A percentile compares a stretch with the other conserved stretches of the same genome.
Evolutionary conservation across 257 asterid genomes (phyloP).

Genomic region (Solanum sejunctum): DNA sequence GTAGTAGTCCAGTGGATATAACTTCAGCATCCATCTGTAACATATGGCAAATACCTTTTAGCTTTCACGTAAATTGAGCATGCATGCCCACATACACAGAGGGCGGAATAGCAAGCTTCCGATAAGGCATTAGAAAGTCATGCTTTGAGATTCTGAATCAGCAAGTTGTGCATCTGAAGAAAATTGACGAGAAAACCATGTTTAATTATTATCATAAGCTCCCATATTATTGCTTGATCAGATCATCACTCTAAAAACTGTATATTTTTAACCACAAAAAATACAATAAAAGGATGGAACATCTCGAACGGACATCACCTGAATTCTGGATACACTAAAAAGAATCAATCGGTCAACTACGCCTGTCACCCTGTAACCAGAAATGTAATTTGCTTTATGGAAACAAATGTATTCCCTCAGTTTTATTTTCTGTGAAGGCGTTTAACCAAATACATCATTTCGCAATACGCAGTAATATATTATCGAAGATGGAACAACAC

Average conservation of each 20-base stretch:
- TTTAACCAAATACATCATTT: too few species aligned
- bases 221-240: not conserved
- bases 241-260: not conserved
- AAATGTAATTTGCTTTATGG: too few species aligned
- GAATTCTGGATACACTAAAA: not conserved
- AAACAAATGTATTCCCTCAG: too few species aligned
- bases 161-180: not conserved
- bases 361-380: too few species aligned
- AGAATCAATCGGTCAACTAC: not conserved
- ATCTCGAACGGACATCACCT: not conserved
- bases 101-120: not conserved
- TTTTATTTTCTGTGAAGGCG: too few species aligned
- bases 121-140: not conserved
- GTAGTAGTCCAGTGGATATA: constrained; percentile 69
- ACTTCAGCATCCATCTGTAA: constrained; percentile 92
- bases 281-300: not conserved
- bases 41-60: not conserved
- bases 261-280: not conserved
- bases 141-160: not conserved
- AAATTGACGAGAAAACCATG: not conserved
- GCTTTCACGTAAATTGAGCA: not conserved
- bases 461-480: not conserved
- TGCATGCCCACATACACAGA: not conserved
- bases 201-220: not conserved
- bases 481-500: not conserved